Conservation (phyloP, 495 filamentous ascomycete species). For the Cercophora sp. region DNA sequence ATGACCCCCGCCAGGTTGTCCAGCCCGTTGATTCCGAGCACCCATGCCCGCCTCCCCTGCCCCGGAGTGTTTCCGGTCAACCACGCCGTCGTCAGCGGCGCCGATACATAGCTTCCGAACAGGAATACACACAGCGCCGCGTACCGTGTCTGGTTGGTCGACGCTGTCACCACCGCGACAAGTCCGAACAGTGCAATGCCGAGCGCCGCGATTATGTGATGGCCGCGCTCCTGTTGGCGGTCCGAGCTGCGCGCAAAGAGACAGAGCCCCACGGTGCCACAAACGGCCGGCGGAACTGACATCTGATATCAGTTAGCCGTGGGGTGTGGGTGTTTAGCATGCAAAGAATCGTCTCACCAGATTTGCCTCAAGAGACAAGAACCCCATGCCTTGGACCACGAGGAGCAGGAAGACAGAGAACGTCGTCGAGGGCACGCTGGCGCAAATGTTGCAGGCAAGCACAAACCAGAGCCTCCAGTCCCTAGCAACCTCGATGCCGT, state of each 20-base stretch:
- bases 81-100: slow-evolving; percentile 56
- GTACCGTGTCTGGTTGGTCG: slow-evolving; percentile 37
- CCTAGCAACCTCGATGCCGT: slow-evolving; percentile 44
- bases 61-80: slow-evolving; percentile 47
- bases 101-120: slow-evolving; percentile 49
- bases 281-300: slow-evolving; percentile 52
- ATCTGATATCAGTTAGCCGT: slow-evolving; percentile 21
- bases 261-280: slow-evolving; percentile 45
- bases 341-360: slow-evolving; percentile 32
- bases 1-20: slow-evolving; percentile 57
- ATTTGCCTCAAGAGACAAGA: slow-evolving; percentile 44
- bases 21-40: slow-evolving; percentile 58
- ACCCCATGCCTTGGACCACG: slow-evolving; percentile 41
- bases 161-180: slow-evolving; percentile 36
- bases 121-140: slow-evolving; percentile 51
- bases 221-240: slow-evolving; percentile 37
- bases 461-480: slow-evolving; percentile 53
- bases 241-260: slow-evolving; percentile 27
- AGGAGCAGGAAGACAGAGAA: slow-evolving; percentile 57
- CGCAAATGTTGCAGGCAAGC: slow-evolving; percentile 51
- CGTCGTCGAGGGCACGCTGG: slow-evolving; percentile 48
- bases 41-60: slow-evolving; percentile 45
- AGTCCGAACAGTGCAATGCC: slow-evolving; percentile 45
- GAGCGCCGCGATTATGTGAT: slow-evolving; percentile 48
- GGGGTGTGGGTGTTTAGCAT: background rate